A percentile compares a stretch with the other conserved stretches of the same genome.
Conservation (phyloP, 495 filamentous ascomycete species). For the Xylaria bambusicola region DNA sequence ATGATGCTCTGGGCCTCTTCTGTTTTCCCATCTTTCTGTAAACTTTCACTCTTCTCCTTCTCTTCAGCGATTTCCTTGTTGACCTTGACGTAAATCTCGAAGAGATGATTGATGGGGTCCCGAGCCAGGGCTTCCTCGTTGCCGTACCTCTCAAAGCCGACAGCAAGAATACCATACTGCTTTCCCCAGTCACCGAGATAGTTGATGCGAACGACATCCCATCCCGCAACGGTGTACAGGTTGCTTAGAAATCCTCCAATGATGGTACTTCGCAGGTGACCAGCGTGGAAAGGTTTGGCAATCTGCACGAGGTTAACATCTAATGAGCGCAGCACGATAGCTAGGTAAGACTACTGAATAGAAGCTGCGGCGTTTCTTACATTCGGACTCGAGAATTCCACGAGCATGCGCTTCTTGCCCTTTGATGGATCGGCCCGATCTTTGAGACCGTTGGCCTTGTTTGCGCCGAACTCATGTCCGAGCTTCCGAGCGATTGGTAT, state of each 20-base stretch:
- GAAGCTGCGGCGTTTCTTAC: slow-evolving; percentile 4
- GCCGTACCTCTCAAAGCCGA: slow-evolving; percentile 62
- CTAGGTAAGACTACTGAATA: not conserved
- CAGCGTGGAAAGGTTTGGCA: slow-evolving; percentile 68
- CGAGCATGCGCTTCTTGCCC: slow-evolving; percentile 65
- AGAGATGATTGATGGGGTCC: slow-evolving; percentile 66
- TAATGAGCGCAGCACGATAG: not conserved
- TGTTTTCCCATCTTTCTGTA: slow-evolving; percentile 45
- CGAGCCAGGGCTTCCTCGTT: slow-evolving; percentile 55
- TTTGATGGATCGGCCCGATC: slow-evolving; percentile 69
- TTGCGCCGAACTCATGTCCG: slow-evolving; percentile 65
- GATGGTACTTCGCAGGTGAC: slow-evolving; percentile 67
- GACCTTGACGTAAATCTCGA: slow-evolving; percentile 65
- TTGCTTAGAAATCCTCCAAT: slow-evolving; percentile 67
- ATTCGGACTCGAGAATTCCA: slow-evolving; percentile 47
- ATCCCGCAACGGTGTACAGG: slow-evolving; percentile 59
- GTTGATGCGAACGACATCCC: slow-evolving; percentile 65
- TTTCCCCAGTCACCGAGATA: slow-evolving; percentile 72
- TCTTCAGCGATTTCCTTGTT: slow-evolving; percentile 58
- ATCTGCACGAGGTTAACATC: slow-evolving; percentile 36
- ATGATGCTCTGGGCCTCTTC: slow-evolving; percentile 49
- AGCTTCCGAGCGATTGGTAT: slow-evolving; percentile 63
- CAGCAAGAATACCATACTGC: slow-evolving; percentile 62
- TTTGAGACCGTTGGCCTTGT: slow-evolving; percentile 64
- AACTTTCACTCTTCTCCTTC: slow-evolving; percentile 52